Evolutionary conservation across 768 basidiomycete species (phyloP).

Genomic region (Naganishia friedmannii): DNA sequence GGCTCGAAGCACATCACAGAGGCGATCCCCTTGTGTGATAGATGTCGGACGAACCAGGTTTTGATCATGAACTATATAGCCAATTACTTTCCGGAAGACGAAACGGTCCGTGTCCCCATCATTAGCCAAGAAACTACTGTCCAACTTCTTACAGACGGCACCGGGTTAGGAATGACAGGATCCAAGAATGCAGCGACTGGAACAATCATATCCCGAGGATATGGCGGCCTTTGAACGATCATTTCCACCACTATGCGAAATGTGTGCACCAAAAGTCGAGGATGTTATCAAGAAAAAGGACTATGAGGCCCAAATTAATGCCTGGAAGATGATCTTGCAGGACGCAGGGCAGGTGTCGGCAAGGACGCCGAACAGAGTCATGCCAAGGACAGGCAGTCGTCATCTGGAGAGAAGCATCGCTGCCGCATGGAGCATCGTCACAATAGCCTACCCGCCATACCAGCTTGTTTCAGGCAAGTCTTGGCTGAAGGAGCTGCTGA

Average conservation of each 20-base stretch:
- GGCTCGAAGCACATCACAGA: neutral
- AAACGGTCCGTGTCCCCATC: neutral
- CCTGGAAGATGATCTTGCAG: conserved; percentile 13
- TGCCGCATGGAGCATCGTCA: neutral
- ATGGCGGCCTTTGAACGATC: conserved; percentile 5
- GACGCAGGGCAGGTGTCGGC: neutral
- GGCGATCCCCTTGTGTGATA: neutral
- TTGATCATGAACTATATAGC: conserved; percentile 17
- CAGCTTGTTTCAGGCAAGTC: neutral
- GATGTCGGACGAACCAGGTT: conserved; percentile 24
- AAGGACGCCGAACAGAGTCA: too few relatives aligned
- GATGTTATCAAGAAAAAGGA: conserved; percentile 23
- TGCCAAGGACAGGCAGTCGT: neutral
- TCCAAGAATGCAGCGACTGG: conserved; percentile 17
- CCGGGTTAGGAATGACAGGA: conserved; percentile 23
- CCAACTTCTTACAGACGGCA: neutral
- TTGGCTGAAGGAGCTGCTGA: too few relatives aligned
- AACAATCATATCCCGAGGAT: conserved; percentile 5
- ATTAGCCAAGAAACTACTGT: neutral
- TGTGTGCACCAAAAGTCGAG: conserved; percentile 16
- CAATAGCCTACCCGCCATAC: conserved; percentile 6
- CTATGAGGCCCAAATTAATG: conserved; percentile 16
- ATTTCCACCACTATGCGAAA: conserved; percentile 17
- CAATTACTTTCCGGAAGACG: conserved; percentile 26
- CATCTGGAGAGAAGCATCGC: neutral